A percentile compares a stretch with the other conserved stretches of the same genome.
Conservation (phyloP, 108 stramenopile species). For the Nitzschia sp. region DNA sequence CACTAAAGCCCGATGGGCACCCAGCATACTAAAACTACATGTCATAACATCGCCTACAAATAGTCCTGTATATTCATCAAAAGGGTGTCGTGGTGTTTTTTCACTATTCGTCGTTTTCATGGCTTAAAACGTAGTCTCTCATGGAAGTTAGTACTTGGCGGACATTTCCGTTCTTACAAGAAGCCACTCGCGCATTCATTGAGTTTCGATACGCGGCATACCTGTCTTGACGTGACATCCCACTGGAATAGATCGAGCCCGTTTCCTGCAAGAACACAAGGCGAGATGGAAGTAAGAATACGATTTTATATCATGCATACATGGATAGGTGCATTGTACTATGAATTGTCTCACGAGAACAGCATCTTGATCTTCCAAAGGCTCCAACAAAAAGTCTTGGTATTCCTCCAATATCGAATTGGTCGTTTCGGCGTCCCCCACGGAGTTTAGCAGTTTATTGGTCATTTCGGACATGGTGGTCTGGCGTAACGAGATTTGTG, state of each 20-base stretch:
- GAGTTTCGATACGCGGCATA: constrained; percentile 33
- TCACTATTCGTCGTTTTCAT: constrained; percentile 23
- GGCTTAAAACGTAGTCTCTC: constrained; percentile 42
- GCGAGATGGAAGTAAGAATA: not conserved
- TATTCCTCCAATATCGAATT: constrained; percentile 22
- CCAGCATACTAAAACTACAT: too few relatives aligned
- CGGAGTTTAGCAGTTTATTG: constrained; percentile 24
- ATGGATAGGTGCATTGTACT: too few relatives aligned
- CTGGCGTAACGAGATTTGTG: constrained; percentile 29
- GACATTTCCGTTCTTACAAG: constrained; percentile 27
- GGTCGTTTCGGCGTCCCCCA: constrained; percentile 9
- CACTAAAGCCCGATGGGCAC: too few relatives aligned
- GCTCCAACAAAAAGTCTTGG: constrained; percentile 47
- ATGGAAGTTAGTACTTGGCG: constrained; percentile 28
- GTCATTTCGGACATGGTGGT: constrained; percentile 28
- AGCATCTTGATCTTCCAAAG: constrained; percentile 39
- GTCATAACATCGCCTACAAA: too few relatives aligned
- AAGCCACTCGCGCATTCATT: constrained; percentile 36
- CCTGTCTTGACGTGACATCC: constrained; percentile 31
- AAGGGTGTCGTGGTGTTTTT: too few relatives aligned
- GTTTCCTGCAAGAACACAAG: constrained; percentile 17
- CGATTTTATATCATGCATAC: not conserved
- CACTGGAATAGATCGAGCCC: constrained; percentile 45
- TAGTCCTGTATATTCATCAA: too few relatives aligned
- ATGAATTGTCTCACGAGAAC: constrained; percentile 29